These are phyloP conservation scores for Russula ochroleuca DNA, from an alignment of 768 basidiomycete genomes.

Conservation along the genomic window DNA sequence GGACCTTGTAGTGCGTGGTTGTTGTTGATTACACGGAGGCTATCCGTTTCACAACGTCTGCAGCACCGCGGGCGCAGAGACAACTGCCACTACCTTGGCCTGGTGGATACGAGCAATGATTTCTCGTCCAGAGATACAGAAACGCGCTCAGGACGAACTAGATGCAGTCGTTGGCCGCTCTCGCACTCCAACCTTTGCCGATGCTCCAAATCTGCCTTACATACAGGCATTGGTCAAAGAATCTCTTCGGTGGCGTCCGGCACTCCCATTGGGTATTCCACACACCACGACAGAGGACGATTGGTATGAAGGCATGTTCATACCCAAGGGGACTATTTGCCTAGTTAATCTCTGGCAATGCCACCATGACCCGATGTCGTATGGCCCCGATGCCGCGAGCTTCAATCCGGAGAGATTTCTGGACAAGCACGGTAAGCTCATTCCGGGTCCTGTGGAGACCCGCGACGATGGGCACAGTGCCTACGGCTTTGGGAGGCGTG, in stretches of 20 bases:
- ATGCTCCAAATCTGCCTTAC: slow-evolving; percentile 9
- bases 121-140: slow-evolving; percentile 22
- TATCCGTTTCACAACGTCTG: too few relatives aligned
- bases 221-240: slow-evolving; percentile 14
- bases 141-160: slow-evolving; percentile 13
- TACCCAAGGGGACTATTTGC: slow-evolving; percentile 37
- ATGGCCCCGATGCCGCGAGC: slow-evolving; percentile 21
- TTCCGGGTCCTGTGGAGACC: slow-evolving; percentile 11
- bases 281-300: slow-evolving; percentile 29
- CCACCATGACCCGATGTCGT: slow-evolving; percentile 8
- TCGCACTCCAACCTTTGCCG: slow-evolving; percentile 6
- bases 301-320: slow-evolving; percentile 26
- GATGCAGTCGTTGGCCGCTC: slow-evolving; percentile 18
- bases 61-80: slow-evolving; percentile 8
- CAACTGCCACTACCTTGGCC: slow-evolving; percentile 9
- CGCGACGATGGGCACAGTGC: slow-evolving; percentile 22
- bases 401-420: slow-evolving; percentile 29
- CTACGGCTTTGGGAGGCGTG: slow-evolving; percentile 25
- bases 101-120: slow-evolving; percentile 26
- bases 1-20: slow-evolving; percentile 20
- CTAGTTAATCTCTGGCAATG: slow-evolving; percentile 29
- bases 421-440: slow-evolving; percentile 9
- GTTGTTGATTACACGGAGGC: not conserved
- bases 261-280: not conserved
- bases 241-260: slow-evolving; percentile 11